These are phyloP conservation scores for Rhizomucor pusillus DNA, from an alignment of 371 early-diverging fungal species.

Conservation along the genomic window DNA sequence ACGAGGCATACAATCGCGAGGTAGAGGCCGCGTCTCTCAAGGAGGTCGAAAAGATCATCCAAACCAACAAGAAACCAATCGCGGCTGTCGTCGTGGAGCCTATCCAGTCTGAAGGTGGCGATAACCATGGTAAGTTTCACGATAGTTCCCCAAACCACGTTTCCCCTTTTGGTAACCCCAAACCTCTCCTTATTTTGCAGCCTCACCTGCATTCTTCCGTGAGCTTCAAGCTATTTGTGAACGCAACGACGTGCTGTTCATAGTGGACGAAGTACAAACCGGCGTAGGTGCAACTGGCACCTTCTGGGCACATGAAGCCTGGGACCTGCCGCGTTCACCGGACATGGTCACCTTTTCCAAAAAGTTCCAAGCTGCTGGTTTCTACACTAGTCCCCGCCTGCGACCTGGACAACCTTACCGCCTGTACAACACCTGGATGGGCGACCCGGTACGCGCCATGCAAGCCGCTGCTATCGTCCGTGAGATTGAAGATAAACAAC, in stretches of 20 bases:
- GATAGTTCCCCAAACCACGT: no score
- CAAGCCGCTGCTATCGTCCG: constrained; percentile 65
- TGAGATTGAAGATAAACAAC: constrained; percentile 53
- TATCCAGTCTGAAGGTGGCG: constrained; percentile 86
- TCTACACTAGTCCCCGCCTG: constrained; percentile 56
- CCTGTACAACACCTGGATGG: constrained; percentile 77
- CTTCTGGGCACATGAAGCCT: constrained; percentile 79
- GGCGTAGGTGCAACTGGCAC: constrained; percentile 84
- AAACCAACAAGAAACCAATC: constrained; percentile 49
- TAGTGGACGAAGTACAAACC: constrained; percentile 85
- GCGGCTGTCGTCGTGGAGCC: constrained; percentile 83
- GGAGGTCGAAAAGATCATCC: constrained; percentile 51
- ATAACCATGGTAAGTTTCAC: constrained; percentile 52
- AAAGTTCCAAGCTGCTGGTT: constrained; percentile 78
- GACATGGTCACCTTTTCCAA: constrained; percentile 80
- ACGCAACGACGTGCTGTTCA: constrained; percentile 64
- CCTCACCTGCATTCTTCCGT: constrained; percentile 68
- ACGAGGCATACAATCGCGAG: constrained; percentile 50
- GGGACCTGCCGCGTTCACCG: constrained; percentile 63
- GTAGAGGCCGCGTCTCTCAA: constrained; percentile 58
- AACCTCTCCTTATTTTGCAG: no score
- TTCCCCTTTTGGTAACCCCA: no score
- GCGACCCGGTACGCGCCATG: constrained; percentile 68
- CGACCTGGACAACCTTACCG: constrained; percentile 63
- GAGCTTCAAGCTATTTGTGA: constrained; percentile 63